Conservation (phyloP, 306 rosid species). For the Rosa chinensis region DNA sequence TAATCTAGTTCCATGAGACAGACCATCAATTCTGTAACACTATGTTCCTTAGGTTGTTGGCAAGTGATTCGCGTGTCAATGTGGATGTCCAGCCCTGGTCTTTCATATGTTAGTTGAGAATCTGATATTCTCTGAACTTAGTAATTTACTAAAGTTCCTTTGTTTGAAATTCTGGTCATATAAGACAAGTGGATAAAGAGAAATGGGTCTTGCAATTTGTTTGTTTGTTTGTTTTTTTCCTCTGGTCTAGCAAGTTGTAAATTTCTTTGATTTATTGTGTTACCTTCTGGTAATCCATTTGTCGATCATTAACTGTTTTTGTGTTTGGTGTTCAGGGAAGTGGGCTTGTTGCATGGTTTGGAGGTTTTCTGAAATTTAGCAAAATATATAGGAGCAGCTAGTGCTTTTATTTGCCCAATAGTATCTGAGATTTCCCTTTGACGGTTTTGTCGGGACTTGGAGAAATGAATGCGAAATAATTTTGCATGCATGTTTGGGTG, state of each 20-base stretch:
- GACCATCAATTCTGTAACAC: not conserved
- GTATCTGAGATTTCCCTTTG: not conserved
- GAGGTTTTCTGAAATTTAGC: not conserved
- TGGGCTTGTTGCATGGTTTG: slow-evolving; percentile 1
- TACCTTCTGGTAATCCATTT: not conserved
- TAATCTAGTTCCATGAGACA: not conserved
- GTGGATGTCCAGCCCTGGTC: not conserved
- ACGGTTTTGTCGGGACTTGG: not conserved
- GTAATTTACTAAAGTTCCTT: not conserved
- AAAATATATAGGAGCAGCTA: not conserved
- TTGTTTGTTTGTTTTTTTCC: not conserved
- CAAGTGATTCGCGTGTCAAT: not conserved
- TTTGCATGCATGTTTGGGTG: not conserved
- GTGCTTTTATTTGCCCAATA: not conserved
- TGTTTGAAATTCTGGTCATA: not conserved
- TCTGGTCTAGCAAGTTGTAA: not conserved
- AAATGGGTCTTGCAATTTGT: not conserved
- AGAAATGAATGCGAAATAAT: not conserved
- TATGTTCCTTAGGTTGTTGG: not conserved
- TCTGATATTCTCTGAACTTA: not conserved
- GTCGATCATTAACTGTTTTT: not conserved
- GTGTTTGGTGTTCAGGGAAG: slow-evolving; percentile 2
- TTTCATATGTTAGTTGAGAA: not conserved
- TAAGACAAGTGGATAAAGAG: not conserved
- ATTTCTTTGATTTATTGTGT: not conserved